Base-by-base conservation (phyloP, 305 asterid genomes). In the Fraxinus greggii region DNA sequence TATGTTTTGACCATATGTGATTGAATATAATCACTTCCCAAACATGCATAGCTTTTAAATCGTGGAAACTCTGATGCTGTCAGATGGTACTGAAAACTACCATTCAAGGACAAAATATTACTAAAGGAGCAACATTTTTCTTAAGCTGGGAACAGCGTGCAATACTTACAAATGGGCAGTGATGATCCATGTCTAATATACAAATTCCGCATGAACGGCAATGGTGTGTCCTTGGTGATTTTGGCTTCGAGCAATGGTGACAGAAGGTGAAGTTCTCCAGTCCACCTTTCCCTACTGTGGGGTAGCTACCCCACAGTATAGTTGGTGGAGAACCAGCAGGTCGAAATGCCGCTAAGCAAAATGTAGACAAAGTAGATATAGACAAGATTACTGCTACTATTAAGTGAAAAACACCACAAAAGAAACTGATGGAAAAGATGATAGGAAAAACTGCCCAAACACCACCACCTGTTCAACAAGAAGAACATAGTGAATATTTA, bases 151-250 rank as follows among this genome's bases (percentile, higher is more conserved):
- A 81, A 51, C 75, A 65, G 51, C 70, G 48, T 48, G 5, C 56
- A 79, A 82, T 78, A 90, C 97, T 93, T 88, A 95, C 99, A 84
- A 95, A 95, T 84, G 99, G 98, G 88, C 99, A 95, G 86, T 95
- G 99, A 91, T 95, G 99, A 89, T 95, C 98, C 98, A 94, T 95
- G 89, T 93, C 96, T 87, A 91, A 74, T 84, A 95, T 85, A 79
- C 99, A 95, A 79, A 84, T 91, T 78, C 98, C 97, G 79, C 99
- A 95, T 2, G 99, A 91, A 67, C 97, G 92, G 79, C 99, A 95
- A 77, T 95, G 99, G 86, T 95, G 99, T 7, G 97, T 87, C 84
- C 94, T 84, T 31, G 98, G 92, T 32, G 98, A 89, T 86, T 95
- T 95, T 10, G 99, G 99, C 90, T 88, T 95, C 76, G 94, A 92